Conservation (phyloP, 139 green algal species). For the Coccomyxa sp. region DNA sequence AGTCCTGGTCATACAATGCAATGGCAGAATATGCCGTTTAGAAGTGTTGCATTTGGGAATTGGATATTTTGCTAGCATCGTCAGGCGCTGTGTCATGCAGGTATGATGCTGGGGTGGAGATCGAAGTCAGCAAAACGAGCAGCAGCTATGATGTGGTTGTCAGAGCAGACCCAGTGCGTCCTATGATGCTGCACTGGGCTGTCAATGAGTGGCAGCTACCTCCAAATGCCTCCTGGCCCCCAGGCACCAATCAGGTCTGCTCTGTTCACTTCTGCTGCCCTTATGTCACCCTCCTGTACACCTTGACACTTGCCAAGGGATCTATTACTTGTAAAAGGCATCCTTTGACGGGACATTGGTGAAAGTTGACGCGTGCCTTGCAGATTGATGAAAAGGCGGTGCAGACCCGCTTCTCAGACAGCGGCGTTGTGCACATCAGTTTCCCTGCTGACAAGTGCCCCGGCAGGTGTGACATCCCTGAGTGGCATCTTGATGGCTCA, state of each 20-base stretch:
- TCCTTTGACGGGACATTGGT: neutral
- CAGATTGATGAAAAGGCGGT: slow-evolving; percentile 51
- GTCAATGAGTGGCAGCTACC: slow-evolving; percentile 69
- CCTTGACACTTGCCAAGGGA: neutral
- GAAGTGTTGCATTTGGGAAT: too few species aligned
- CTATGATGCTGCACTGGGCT: slow-evolving; percentile 68
- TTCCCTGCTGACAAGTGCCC: slow-evolving; percentile 35
- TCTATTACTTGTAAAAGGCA: neutral
- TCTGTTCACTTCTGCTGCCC: neutral
- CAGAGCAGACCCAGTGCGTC: neutral
- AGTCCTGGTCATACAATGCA: too few species aligned
- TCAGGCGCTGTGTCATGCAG: neutral
- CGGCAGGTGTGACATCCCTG: neutral
- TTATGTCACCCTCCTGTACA: neutral
- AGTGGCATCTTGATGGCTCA: neutral
- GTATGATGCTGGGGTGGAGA: neutral
- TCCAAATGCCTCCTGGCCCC: slow-evolving; percentile 19
- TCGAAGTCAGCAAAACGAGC: neutral
- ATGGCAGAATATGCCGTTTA: too few species aligned
- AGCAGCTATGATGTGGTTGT: neutral
- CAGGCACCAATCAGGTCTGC: slow-evolving; percentile 24
- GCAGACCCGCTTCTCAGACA: slow-evolving; percentile 49
- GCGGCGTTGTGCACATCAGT: slow-evolving; percentile 24
- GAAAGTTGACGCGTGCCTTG: neutral
- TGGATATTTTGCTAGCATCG: too few species aligned